Evolutionary conservation across 441 rosid genomes (phyloP), one percentile per base, ranked within the genome.

Genomic region (Brassica balearica): DNA sequence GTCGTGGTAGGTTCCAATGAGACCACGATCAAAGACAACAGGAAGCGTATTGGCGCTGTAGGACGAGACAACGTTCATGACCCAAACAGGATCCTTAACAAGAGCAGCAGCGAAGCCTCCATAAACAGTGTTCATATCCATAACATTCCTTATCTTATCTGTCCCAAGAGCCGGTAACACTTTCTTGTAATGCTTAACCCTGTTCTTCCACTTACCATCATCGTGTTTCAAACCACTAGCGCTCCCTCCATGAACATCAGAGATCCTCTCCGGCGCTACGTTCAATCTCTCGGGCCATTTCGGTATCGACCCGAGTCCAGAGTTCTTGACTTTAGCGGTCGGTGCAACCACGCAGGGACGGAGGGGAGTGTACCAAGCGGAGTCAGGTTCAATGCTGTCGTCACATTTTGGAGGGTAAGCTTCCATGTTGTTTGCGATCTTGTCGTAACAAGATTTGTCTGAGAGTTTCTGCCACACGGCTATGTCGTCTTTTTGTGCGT

Each of bases 41-140:
- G 95, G 97, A 6, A 94, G 92, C 12, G 96, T 84, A 63, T 92
- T 90, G 38, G 87, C 76, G 0, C 91, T 82, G 71, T 90, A 90
- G 1, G 79, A 89, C 0, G 97, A 95, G 65, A 91, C 96, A 73
- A 88, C 95, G 67, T 94, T 94, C 96, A 94, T 94, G 12, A 91
- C 98, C 98, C 97, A 92, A 9, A 89, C 76, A 2, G 96, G 96
- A 22, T 88, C 86, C 41, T 84, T 69, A 12, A 76, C 64, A 0
- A 92, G 85, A 55, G 96, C 92, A 1, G 98, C 95, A 4, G 98
- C 95, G 12, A 94, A 91, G 29, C 98, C 95, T 9, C 96, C 98
- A 68, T 92, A 81, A 59, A 79, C 65, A 11, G 95, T 93, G 34
- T 92, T 94, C 97, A 89, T 90, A 84, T 94, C 97, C 81, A 94